Evolutionary conservation across 2,329 filamentous ascomycete species (phyloP).

Genomic region (Phaeosphaeriaceae sp.): DNA sequence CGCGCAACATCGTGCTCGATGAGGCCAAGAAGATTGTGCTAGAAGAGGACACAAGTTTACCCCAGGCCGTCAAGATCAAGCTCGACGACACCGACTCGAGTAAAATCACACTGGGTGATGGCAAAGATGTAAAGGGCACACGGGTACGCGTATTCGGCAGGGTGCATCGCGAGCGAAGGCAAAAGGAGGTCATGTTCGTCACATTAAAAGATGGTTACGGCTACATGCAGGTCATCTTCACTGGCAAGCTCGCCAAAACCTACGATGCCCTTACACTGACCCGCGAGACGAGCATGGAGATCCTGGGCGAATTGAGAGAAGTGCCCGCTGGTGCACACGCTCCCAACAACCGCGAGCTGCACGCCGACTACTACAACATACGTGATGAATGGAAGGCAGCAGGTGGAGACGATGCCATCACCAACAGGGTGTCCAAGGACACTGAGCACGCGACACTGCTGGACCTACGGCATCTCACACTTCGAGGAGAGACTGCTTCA

Average conservation of each 20-base stretch:
- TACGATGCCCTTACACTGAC: slow-evolving; percentile 88
- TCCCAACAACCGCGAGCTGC: slow-evolving; percentile 83
- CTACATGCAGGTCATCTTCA: slow-evolving; percentile 82
- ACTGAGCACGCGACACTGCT: slow-evolving; percentile 75
- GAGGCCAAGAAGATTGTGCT: slow-evolving; percentile 80
- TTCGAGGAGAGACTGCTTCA: slow-evolving; percentile 84
- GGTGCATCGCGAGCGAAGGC: slow-evolving; percentile 79
- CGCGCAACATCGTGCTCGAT: slow-evolving; percentile 74
- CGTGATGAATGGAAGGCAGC: slow-evolving; percentile 72
- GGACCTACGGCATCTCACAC: slow-evolving; percentile 81
- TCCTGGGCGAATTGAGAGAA: slow-evolving; percentile 82
- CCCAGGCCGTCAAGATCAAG: slow-evolving; percentile 75
- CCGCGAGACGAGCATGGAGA: slow-evolving; percentile 83
- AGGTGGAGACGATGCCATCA: slow-evolving; percentile 88
- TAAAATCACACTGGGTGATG: slow-evolving; percentile 60
- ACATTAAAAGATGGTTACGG: slow-evolving; percentile 86
- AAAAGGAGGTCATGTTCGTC: slow-evolving; percentile 86
- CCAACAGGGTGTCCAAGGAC: slow-evolving; percentile 76
- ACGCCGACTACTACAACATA: slow-evolving; percentile 87
- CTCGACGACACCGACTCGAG: slow-evolving; percentile 72
- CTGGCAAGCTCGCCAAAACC: slow-evolving; percentile 84
- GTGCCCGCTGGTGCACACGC: slow-evolving; percentile 80
- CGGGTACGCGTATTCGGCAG: slow-evolving; percentile 81
- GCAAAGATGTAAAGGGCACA: slow-evolving; percentile 65
- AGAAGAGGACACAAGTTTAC: slow-evolving; percentile 73